Base-by-base conservation (phyloP, 2,329 filamentous ascomycete genomes). In the Pseudogymnoascus pannorum region DNA sequence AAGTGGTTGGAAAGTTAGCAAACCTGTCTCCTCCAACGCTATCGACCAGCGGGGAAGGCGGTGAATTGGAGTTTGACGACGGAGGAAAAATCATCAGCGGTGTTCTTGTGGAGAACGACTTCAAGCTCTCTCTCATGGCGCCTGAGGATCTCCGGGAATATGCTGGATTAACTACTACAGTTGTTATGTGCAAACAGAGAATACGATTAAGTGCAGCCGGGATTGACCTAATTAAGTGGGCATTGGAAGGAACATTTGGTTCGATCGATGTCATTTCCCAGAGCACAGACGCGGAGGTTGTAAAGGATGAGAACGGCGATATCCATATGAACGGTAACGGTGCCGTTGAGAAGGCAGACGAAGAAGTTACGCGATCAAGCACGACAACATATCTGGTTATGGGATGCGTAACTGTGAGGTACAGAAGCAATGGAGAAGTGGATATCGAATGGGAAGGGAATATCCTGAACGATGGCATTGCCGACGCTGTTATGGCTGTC, bases 391-490 rank as follows among this genome's bases (percentile, higher is more conserved):
- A 87, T 68, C 76, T 86, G 26, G 85, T 99, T 69, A 97, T 99
- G 93, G 93, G 92, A 65, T 94, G 89, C 74, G 86, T 97, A 26
- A 85, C 85, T 6, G 86, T 97, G n/a, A 84, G 87, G 18, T 92
- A 94, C 74, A 83, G 83, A 65, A 83, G 79, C 64, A 87, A 85
- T 66, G 89, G 92, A 61, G 87, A 94, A 71, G 84, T 97, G 5
- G 92, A 95, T 72, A 79, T 97, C 2, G 92, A 96, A 75, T 99
- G 94, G 94, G 93, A 97, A 73, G 94, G 92, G 62, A 99, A 97
- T 72, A 89, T 96, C 78, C 87, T 97, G 70, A 99, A 97, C 73
- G 94, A 99, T 71, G 91, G 92, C 64, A 95, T 99, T 70, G 94
- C 94, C n/a, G 94, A 99, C 75, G 92, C 94, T 14, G 89, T 97